A percentile compares a stretch with the other conserved stretches of the same genome.
These are phyloP conservation scores for Lactuca sativa DNA, from an alignment of 129 eudicot species.

Conservation along the genomic window DNA sequence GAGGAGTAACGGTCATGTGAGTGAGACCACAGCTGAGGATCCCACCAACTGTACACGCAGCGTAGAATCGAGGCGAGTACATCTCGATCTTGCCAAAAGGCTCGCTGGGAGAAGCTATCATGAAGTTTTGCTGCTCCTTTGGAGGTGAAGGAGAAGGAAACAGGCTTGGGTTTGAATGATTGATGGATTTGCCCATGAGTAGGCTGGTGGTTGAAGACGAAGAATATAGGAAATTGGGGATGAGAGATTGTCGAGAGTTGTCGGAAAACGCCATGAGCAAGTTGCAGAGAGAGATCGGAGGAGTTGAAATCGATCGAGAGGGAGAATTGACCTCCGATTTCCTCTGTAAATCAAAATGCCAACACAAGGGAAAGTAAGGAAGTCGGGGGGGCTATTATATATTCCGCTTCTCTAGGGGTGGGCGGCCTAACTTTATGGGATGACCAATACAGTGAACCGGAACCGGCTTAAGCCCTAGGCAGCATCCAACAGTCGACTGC, in stretches of 20 bases:
- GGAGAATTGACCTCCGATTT: conserved; percentile 13
- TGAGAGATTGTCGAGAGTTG: conserved; percentile 45
- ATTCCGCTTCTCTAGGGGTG: conserved; percentile 10
- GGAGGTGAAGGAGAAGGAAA: conserved; percentile 29
- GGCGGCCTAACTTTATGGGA: conserved; percentile 8
- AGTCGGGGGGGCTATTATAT: neutral
- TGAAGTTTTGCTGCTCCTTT: conserved; percentile 22
- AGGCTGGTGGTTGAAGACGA: conserved; percentile 40
- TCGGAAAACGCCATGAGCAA: conserved; percentile 41
- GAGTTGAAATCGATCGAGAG: neutral
- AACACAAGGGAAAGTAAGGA: neutral
- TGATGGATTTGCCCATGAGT: conserved; percentile 11
- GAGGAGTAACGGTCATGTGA: conserved; percentile 91
- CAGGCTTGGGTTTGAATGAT: conserved; percentile 18
- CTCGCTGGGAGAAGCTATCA: conserved; percentile 67
- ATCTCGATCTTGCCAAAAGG: conserved; percentile 75
- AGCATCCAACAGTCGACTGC: neutral
- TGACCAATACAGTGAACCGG: conserved; percentile 22
- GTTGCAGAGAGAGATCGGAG: conserved; percentile 31
- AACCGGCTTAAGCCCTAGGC: conserved; percentile 6
- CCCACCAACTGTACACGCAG: conserved; percentile 87
- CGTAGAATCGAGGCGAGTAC: conserved; percentile 73
- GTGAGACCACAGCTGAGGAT: conserved; percentile 88
- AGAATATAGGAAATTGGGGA: conserved; percentile 60
- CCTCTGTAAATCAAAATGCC: conserved; percentile 7